Conservation (phyloP, 1,139 yeast genomes). For the Schizosaccharomyces versatilis region DNA sequence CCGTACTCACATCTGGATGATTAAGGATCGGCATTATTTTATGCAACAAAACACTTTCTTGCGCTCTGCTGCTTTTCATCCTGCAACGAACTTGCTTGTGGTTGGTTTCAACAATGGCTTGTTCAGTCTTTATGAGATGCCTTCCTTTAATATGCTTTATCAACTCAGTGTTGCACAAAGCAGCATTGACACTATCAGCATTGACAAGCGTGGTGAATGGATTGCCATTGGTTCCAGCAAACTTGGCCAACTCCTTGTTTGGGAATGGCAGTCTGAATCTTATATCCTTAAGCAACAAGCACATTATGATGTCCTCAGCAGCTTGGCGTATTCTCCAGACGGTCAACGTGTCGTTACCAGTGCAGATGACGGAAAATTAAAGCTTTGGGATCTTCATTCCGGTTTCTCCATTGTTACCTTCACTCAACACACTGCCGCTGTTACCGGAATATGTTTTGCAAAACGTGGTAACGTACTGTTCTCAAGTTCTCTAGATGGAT, state of each 20-base stretch:
- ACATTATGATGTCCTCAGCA: conserved; percentile 75
- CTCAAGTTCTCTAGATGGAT: conserved; percentile 83
- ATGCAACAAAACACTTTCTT: conserved; percentile 46
- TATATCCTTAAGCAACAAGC: conserved; percentile 91
- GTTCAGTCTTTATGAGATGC: conserved; percentile 76
- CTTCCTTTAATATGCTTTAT: conserved; percentile 55
- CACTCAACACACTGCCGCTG: conserved; percentile 73
- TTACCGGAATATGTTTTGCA: conserved; percentile 72
- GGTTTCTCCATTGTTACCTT: conserved; percentile 88
- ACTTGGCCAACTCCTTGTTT: conserved; percentile 79
- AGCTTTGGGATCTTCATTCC: conserved; percentile 83
- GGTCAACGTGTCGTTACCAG: conserved; percentile 85
- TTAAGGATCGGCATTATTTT: conserved; percentile 51
- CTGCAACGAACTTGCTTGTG: conserved; percentile 44
- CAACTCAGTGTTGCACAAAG: conserved; percentile 83
- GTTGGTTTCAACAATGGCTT: conserved; percentile 88
- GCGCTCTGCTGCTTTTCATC: conserved; percentile 65
- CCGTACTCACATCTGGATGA: conserved; percentile 39
- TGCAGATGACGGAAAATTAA: conserved; percentile 88
- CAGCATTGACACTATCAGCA: conserved; percentile 57
- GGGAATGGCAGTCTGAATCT: conserved; percentile 98
- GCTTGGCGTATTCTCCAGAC: conserved; percentile 78
- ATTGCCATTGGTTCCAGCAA: conserved; percentile 80
- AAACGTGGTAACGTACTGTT: conserved; percentile 73
- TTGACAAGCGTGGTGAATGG: conserved; percentile 87